These are phyloP conservation scores for Curvularia eragrostidis DNA, from an alignment of 2,329 filamentous ascomycete species.

Conservation along the genomic window DNA sequence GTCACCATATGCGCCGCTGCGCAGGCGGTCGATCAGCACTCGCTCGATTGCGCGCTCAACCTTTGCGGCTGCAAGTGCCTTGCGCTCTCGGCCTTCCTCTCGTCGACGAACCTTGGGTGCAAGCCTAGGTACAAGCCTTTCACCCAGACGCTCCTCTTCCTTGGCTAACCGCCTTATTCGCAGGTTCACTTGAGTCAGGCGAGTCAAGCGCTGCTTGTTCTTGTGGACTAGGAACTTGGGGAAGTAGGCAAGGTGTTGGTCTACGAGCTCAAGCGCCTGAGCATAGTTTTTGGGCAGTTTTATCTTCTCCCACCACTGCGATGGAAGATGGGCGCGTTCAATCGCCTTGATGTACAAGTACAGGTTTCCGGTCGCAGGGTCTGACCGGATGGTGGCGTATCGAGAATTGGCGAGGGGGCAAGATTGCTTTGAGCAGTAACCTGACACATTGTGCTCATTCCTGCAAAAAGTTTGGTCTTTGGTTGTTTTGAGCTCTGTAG, in stretches of 20 bases:
- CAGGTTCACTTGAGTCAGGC: slow-evolving; percentile 90
- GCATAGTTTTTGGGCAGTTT: slow-evolving; percentile 89
- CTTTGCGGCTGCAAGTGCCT: slow-evolving; percentile 72
- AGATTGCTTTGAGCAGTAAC: slow-evolving; percentile 60
- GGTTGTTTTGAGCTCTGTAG: slow-evolving; percentile 70
- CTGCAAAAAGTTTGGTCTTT: slow-evolving; percentile 83
- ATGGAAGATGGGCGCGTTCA: slow-evolving; percentile 76
- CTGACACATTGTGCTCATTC: slow-evolving; percentile 72
- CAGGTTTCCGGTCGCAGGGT: slow-evolving; percentile 78
- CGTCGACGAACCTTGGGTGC: slow-evolving; percentile 80
- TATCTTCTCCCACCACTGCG: slow-evolving; percentile 93
- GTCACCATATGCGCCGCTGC: slow-evolving; percentile 93
- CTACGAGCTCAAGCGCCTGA: slow-evolving; percentile 83
- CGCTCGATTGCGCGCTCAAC: slow-evolving; percentile 95
- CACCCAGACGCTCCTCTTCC: slow-evolving; percentile 88
- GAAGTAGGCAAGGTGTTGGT: slow-evolving; percentile 72
- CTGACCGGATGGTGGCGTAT: slow-evolving; percentile 88
- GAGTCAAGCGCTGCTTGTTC: slow-evolving; percentile 93
- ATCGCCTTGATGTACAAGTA: slow-evolving; percentile 95
- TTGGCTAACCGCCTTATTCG: slow-evolving; percentile 76
- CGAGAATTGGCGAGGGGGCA: slow-evolving; percentile 90
- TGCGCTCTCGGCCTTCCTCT: slow-evolving; percentile 58
- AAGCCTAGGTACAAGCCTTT: slow-evolving; percentile 84
- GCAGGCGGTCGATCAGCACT: slow-evolving; percentile 87
- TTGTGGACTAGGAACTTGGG: slow-evolving; percentile 93